Conservation (phyloP, 164 flowering plant species). For the Nelumbo lutea region DNA sequence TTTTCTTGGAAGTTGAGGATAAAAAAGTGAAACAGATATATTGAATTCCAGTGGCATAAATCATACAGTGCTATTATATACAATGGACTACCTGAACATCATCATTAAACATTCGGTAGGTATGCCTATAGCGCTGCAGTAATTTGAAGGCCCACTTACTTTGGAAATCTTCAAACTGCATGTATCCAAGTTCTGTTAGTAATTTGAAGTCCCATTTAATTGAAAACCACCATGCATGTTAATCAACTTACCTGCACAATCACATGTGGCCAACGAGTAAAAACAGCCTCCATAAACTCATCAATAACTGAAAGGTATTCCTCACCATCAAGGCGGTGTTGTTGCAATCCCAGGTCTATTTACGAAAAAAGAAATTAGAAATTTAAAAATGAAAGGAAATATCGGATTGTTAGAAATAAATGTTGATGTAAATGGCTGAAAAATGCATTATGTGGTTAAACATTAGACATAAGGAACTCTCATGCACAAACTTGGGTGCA, state of each 20-base stretch:
- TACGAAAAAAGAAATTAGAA: no score
- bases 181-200: constrained; percentile 10
- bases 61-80: neutral
- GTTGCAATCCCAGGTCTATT: constrained; percentile 85
- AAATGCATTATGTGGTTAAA: no score
- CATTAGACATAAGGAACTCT: no score
- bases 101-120: constrained; percentile 97
- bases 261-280: constrained; percentile 94
- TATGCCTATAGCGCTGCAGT: constrained; percentile 73
- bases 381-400: neutral
- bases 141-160: constrained; percentile 99
- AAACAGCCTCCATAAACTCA: constrained; percentile 98
- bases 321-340: constrained; percentile 93
- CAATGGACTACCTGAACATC: constrained; percentile 69
- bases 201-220: neutral
- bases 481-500: no score
- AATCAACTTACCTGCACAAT: constrained; percentile 69
- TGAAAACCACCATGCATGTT: no score
- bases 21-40: no score
- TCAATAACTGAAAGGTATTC: constrained; percentile 85
- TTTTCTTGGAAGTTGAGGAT: no score
- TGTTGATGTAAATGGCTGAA: no score
- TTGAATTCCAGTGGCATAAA: no score
- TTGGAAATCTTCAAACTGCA: constrained; percentile 98
- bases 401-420: neutral